These are phyloP conservation scores for Spathaspora sp. DNA, from an alignment of 805 yeast species.

Conservation along the genomic window DNA sequence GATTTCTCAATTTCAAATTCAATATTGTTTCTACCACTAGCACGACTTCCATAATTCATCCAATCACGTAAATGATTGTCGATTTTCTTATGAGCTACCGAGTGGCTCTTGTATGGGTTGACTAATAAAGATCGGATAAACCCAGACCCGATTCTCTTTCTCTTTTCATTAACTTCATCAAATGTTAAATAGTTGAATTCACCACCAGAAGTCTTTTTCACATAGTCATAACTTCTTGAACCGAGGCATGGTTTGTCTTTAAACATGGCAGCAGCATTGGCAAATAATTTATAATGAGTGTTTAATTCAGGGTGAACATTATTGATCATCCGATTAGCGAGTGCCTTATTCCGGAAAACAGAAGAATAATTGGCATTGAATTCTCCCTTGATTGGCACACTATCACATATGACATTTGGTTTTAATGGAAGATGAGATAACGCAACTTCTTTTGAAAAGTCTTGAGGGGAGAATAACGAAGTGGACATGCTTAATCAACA, in stretches of 20 bases:
- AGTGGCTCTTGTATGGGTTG: conserved; percentile 18
- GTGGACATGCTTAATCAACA: background rate
- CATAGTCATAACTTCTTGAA: conserved; percentile 18
- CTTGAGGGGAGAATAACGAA: conserved; percentile 15
- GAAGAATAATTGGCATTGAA: conserved; percentile 28
- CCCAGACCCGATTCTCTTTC: conserved; percentile 37
- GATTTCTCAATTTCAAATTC: conserved; percentile 12
- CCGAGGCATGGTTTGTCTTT: conserved; percentile 20
- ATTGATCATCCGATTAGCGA: conserved; percentile 10
- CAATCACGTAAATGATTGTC: conserved; percentile 15
- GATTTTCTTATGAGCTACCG: conserved; percentile 16
- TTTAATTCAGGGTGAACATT: conserved; percentile 17
- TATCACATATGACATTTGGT: conserved; percentile 17
- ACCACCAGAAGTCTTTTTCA: conserved; percentile 5
- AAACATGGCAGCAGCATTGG: conserved; percentile 14
- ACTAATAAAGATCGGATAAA: conserved; percentile 22
- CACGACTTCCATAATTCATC: conserved; percentile 9
- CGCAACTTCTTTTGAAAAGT: conserved; percentile 2
- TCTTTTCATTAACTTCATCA: conserved; percentile 27
- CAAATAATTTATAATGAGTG: conserved; percentile 19
- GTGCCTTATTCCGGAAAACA: conserved; percentile 35
- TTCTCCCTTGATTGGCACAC: conserved; percentile 18
- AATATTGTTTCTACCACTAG: background rate
- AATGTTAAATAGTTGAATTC: conserved; percentile 17
- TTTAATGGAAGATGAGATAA: conserved; percentile 10